Conservation (phyloP, 2,329 filamentous ascomycete genomes). For the Trichophyton rubrum region DNA sequence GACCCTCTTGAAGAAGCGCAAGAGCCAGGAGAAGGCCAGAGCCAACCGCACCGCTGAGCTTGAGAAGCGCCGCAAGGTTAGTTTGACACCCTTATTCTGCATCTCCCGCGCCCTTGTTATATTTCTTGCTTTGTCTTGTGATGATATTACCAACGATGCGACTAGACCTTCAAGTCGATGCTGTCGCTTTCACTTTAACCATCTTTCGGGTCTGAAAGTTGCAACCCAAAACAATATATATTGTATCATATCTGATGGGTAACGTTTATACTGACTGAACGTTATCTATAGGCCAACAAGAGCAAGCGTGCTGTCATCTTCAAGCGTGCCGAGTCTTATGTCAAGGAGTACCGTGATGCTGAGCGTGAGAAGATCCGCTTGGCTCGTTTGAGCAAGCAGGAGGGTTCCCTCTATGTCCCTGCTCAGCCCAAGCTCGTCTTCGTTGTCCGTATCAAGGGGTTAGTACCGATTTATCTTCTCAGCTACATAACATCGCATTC, state of each 20-base stretch:
- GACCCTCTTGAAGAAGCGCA: conserved; percentile 99
- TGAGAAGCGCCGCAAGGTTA: conserved; percentile 83
- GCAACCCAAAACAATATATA: conserved; percentile 12
- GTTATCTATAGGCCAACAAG: conserved; percentile 70
- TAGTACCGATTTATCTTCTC: conserved; percentile 23
- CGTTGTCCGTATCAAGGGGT: conserved; percentile 97
- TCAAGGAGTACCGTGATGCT: conserved; percentile 96
- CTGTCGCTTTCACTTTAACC: conserved; percentile 54
- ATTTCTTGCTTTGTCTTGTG: conserved; percentile 39
- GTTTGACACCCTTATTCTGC: conserved; percentile 27
- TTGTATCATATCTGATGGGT: conserved; percentile 12
- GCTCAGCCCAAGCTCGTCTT: conserved; percentile 96
- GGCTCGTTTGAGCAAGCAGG: conserved; percentile 73
- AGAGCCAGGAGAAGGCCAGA: conserved; percentile 98
- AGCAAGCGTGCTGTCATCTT: conserved; percentile 98
- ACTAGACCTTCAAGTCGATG: conserved; percentile 92
- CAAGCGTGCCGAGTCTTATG: conserved; percentile 99
- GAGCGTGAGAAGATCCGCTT: conserved; percentile 99
- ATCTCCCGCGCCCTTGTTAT: background rate
- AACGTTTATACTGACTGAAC: conserved; percentile 3
- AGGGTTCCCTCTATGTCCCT: conserved; percentile 86
- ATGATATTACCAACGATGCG: conserved; percentile 79
- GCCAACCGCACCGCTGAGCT: conserved; percentile 69
- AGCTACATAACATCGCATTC: background rate
- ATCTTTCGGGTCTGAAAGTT: conserved; percentile 60